These are phyloP conservation scores for Fonsecaea pedrosoi DNA, from an alignment of 2,329 filamentous ascomycete species.

Conservation along the genomic window DNA sequence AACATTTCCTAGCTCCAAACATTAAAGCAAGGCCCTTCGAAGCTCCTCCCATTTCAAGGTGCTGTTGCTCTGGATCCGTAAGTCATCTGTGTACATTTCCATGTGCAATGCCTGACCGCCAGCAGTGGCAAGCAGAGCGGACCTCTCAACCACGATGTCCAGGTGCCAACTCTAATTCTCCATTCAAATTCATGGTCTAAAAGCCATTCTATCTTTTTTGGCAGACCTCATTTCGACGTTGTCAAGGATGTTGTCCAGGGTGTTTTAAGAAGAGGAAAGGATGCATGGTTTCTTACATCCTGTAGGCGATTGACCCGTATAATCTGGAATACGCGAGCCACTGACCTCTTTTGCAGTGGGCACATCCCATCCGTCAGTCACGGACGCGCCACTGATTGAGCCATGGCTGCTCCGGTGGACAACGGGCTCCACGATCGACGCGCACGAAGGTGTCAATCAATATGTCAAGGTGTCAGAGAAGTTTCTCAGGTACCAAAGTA, in stretches of 20 bases:
- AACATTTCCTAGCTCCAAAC: constrained; percentile 29
- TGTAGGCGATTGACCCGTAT: constrained; percentile 18
- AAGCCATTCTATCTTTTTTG: constrained; percentile 64
- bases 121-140: constrained; percentile 65
- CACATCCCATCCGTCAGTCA: constrained; percentile 68
- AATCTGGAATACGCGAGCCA: background rate
- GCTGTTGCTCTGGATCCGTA: constrained; percentile 68
- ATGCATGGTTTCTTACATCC: constrained; percentile 61
- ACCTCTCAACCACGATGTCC: constrained; percentile 64
- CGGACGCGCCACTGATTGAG: constrained; percentile 70
- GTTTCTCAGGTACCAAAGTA: constrained; percentile 60
- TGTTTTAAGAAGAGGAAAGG: constrained; percentile 53
- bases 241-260: constrained; percentile 63
- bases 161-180: constrained; percentile 65
- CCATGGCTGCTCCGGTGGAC: constrained; percentile 66
- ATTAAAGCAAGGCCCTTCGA: constrained; percentile 52
- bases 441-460: constrained; percentile 62
- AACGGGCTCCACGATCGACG: constrained; percentile 66
- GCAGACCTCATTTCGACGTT: constrained; percentile 68
- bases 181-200: constrained; percentile 71
- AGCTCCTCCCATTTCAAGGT: constrained; percentile 58
- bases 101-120: background rate
- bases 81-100: background rate
- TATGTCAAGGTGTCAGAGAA: constrained; percentile 66
- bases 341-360: constrained; percentile 45